phyloP scores from a whole-genome alignment of 768 basidiomycete genomes.

The Suillus alpinus region DNA sequence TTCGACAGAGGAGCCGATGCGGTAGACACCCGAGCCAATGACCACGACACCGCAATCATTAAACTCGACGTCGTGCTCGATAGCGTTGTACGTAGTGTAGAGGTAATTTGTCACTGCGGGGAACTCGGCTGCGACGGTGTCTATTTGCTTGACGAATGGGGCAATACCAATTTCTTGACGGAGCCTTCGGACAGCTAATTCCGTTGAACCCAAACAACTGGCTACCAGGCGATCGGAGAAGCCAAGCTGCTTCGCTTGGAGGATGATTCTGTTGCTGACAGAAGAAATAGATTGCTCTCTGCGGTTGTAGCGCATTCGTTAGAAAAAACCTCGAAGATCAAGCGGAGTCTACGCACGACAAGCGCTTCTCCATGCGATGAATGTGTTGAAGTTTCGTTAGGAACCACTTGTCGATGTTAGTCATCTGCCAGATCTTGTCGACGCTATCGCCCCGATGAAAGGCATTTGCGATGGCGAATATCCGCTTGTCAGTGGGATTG shows the following conservation, averaged over 20 bases:
- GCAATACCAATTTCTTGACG: constrained; percentile 81
- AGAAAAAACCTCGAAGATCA: background rate
- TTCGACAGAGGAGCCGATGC: constrained; percentile 98
- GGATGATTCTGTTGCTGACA: constrained; percentile 60
- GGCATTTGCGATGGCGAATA: constrained; percentile 94
- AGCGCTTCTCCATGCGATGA: constrained; percentile 70
- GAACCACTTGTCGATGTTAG: constrained; percentile 99
- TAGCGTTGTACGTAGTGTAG: constrained; percentile 97
- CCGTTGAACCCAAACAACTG: constrained; percentile 78
- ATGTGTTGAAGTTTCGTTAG: constrained; percentile 84
- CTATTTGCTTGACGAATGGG: constrained; percentile 98
- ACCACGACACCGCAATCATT: constrained; percentile 95
- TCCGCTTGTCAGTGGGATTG: constrained; percentile 95
- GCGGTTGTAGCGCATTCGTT: constrained; percentile 1
- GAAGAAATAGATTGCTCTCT: constrained; percentile 66
- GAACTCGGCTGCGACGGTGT: constrained; percentile 98
- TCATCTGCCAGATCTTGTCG: constrained; percentile 97
- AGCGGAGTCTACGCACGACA: constrained; percentile 55
- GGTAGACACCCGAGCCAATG: constrained; percentile 95
- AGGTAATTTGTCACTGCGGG: constrained; percentile 98
- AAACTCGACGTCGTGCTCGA: constrained; percentile 89
- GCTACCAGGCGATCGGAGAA: constrained; percentile 95
- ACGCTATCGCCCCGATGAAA: constrained; percentile 92
- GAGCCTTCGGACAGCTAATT: constrained; percentile 87
- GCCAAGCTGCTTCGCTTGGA: constrained; percentile 88